These are phyloP conservation scores for Auricularia sp. DNA, from an alignment of 768 basidiomycete species.

Conservation along the genomic window DNA sequence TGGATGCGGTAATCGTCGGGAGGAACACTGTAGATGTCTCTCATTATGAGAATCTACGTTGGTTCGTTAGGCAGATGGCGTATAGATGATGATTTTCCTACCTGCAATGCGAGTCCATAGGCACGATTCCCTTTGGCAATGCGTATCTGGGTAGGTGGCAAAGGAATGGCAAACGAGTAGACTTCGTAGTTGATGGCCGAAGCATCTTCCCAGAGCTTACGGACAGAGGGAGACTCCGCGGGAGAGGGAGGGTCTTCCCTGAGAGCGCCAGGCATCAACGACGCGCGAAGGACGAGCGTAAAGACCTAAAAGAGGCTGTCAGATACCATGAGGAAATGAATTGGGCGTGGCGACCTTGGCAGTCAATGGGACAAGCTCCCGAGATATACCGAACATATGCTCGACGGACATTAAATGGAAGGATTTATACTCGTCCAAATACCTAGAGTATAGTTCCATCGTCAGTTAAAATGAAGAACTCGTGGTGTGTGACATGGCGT, in stretches of 20 bases:
- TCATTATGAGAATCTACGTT: background rate
- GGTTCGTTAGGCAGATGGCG: background rate
- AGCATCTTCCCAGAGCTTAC: background rate
- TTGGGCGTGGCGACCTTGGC: constrained; percentile 7
- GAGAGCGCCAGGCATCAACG: background rate
- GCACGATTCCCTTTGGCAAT: background rate
- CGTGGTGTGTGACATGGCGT: too few species aligned
- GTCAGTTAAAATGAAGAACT: constrained; percentile 18
- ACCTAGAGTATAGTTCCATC: constrained; percentile 4
- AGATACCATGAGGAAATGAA: background rate
- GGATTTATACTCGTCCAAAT: too few species aligned
- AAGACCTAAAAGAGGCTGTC: background rate
- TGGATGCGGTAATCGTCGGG: constrained; percentile 2
- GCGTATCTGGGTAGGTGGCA: background rate
- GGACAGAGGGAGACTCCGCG: background rate
- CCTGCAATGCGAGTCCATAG: background rate
- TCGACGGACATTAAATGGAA: constrained; percentile 19
- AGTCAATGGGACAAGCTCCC: constrained; percentile 8
- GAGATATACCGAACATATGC: constrained; percentile 26
- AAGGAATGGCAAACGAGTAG: background rate
- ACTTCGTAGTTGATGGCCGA: background rate
- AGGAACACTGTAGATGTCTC: constrained; percentile 5
- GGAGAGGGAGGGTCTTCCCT: background rate
- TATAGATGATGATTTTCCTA: background rate
- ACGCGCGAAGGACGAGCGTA: background rate